Percentiles rank a stretch among this genome's conserved stretches.
phyloP scores from a whole-genome alignment of 2,329 filamentous ascomycete genomes.

The Nectriaceae sp. region DNA sequence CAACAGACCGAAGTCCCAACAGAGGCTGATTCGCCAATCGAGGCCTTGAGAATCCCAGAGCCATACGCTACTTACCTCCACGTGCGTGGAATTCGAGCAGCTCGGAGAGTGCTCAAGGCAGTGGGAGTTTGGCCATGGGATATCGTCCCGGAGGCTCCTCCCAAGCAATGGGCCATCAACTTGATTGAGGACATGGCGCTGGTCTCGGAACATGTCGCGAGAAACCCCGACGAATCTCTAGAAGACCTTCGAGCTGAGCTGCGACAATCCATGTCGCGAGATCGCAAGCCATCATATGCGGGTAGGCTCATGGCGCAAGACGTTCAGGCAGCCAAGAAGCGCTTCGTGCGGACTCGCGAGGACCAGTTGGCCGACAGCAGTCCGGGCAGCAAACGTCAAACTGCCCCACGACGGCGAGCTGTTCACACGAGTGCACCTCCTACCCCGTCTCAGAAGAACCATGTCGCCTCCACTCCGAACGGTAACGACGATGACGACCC shows the following conservation, averaged over 20 bases:
- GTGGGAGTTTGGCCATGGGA: slow-evolving; percentile 32
- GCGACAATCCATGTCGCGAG: slow-evolving; percentile 29
- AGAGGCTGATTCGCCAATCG: slow-evolving; percentile 2
- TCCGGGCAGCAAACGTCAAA: slow-evolving; percentile 22
- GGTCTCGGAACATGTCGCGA: slow-evolving; percentile 29
- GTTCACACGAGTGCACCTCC: slow-evolving; percentile 13
- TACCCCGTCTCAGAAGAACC: slow-evolving; percentile 13
- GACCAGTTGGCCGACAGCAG: slow-evolving; percentile 17
- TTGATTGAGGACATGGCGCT: slow-evolving; percentile 30
- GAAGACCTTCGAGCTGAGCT: slow-evolving; percentile 29
- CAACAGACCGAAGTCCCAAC: background rate
- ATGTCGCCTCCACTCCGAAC: slow-evolving; percentile 20
- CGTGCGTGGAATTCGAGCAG: slow-evolving; percentile 28
- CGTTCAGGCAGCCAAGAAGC: slow-evolving; percentile 31
- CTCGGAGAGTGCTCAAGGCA: slow-evolving; percentile 27
- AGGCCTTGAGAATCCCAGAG: slow-evolving; percentile 28
- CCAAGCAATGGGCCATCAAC: slow-evolving; percentile 32
- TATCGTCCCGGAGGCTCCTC: slow-evolving; percentile 30
- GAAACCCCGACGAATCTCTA: slow-evolving; percentile 25
- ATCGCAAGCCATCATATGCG: slow-evolving; percentile 31
- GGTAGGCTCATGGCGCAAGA: slow-evolving; percentile 32
- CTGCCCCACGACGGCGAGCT: slow-evolving; percentile 1
- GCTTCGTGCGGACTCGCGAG: slow-evolving; percentile 21
- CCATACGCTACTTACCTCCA: slow-evolving; percentile 27
- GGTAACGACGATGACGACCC: slow-evolving; percentile 26